Evolutionary conservation across 192 early-diverging fungal genomes (phyloP), one percentile per base, ranked within the genome.

Genomic region (Coemansia sp.): DNA sequence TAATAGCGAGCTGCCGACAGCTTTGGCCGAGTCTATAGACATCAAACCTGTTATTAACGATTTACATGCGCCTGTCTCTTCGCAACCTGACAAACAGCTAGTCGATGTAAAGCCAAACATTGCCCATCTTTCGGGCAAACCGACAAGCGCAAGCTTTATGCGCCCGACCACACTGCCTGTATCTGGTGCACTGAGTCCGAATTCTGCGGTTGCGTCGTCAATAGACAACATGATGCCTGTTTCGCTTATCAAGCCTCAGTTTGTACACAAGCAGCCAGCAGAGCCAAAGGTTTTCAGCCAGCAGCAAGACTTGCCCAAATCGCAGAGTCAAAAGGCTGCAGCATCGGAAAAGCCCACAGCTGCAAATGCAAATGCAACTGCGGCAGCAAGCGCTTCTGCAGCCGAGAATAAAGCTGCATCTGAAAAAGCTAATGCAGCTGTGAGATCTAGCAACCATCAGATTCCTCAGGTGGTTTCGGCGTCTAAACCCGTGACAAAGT

Each of bases 161-260:
- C 42, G 42, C 10, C 16, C 42, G 12, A 14, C 42, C 12, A 22
- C 51, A 20, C 22, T 20, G 51, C 51, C 51, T 14, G 42, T 7
- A 45, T 45, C 30, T 33, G 2, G 31, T 11, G 28, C 45, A 12
- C 38, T 34, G 3, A 29, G 2, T 32, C 33, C 52, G 3, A 58
- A 20, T 7, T n/a, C 63, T 3, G 18, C 38, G 1, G 36, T 20
- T 3, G 1, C 55, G 7, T 38, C 34, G 8, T 48, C 65, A 8
- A 59, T 32, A n/a, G n/a, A 48, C 4, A 34, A 16, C 8, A 71
- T 77, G 69, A 42, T 63, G 56, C 66, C 75, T 12, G 62, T 67
- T n/a, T 71, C 69, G 18, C 56, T 71, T 22, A 61, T 64, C 38
- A 64, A 64, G 42, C 40, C 56, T 17, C 31, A 33, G 17, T 20